Percentiles rank a stretch among this genome's conserved stretches.
These are phyloP conservation scores for Talaromyces sp. DNA, from an alignment of 2,329 filamentous ascomycete genomes.

Conservation along the genomic window DNA sequence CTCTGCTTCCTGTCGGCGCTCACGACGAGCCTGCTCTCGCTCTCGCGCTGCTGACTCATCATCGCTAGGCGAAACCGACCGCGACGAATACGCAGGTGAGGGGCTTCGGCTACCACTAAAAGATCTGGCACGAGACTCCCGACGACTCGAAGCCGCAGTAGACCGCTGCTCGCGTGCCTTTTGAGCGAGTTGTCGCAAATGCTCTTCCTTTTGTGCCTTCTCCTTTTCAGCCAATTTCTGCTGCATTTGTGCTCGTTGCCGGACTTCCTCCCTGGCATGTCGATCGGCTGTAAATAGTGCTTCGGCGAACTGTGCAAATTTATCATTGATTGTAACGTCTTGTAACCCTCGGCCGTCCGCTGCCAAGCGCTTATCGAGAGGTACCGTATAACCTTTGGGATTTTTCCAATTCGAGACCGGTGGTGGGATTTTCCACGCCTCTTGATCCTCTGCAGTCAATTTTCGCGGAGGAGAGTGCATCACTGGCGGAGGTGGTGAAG, in stretches of 20 bases:
- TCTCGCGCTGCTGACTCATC: constrained; percentile 68
- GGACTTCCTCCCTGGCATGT: constrained; percentile 92
- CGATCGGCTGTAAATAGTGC: constrained; percentile 90
- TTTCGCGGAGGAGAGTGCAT: constrained; percentile 95
- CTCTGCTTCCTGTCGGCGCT: constrained; percentile 77
- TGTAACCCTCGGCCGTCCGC: constrained; percentile 89
- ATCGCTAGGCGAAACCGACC: constrained; percentile 49
- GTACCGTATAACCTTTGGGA: constrained; percentile 94
- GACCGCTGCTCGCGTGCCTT: constrained; percentile 81
- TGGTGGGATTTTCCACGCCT: constrained; percentile 88
- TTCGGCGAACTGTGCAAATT: constrained; percentile 94
- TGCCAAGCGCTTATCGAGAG: constrained; percentile 89
- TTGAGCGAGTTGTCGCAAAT: constrained; percentile 80
- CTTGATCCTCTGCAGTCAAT: constrained; percentile 92
- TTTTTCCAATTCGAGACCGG: constrained; percentile 99
- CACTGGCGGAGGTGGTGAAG: constrained; percentile 86
- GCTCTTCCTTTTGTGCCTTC: constrained; percentile 89
- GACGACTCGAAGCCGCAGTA: constrained; percentile 51
- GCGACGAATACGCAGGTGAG: constrained; percentile 40
- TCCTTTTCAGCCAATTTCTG: constrained; percentile 95
- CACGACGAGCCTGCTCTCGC: constrained; percentile 71
- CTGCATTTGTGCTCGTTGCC: constrained; percentile 89
- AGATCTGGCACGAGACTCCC: constrained; percentile 43
- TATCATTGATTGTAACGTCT: constrained; percentile 96
- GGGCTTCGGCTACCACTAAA: constrained; percentile 44